A percentile compares a stretch with the other conserved stretches of the same genome.
phyloP scores from a whole-genome alignment of 2,329 filamentous ascomycete genomes.

The Ophiostoma ips region DNA sequence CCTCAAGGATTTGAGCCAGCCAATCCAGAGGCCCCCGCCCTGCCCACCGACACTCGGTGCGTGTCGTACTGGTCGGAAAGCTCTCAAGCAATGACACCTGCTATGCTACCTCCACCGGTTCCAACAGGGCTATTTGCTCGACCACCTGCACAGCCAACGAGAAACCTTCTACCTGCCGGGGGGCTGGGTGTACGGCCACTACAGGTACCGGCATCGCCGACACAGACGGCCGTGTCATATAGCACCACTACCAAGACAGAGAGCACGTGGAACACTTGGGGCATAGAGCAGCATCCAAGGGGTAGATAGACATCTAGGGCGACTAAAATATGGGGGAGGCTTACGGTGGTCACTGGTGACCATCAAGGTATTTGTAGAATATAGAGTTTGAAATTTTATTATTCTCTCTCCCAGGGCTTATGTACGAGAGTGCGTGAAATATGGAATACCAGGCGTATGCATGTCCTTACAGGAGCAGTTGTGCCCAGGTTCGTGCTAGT shows the following conservation, averaged over 20 bases:
- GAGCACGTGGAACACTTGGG: background rate
- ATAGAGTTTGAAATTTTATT: too few species aligned
- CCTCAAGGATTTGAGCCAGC: background rate
- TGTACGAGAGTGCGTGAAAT: too few species aligned
- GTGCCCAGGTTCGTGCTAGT: too few species aligned
- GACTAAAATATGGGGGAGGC: background rate
- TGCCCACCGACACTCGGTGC: background rate
- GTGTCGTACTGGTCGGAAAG: background rate
- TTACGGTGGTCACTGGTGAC: background rate
- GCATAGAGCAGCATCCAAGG: background rate
- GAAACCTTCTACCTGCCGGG: background rate
- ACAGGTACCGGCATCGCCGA: background rate
- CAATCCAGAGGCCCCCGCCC: background rate
- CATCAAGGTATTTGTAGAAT: background rate
- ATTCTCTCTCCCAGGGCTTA: too few species aligned
- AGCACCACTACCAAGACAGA: background rate
- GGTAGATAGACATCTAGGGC: background rate
- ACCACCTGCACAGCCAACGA: background rate
- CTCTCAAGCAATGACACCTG: background rate
- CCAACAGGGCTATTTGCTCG: background rate
- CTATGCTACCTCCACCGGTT: background rate
- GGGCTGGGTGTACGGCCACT: background rate
- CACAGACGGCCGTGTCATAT: background rate
- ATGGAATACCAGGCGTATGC: too few species aligned
- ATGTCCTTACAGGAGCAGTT: too few species aligned